A percentile compares a stretch with the other conserved stretches of the same genome.
These are phyloP conservation scores for Aspergillus latus DNA, from an alignment of 2,329 filamentous ascomycete genomes.

Conservation along the genomic window DNA sequence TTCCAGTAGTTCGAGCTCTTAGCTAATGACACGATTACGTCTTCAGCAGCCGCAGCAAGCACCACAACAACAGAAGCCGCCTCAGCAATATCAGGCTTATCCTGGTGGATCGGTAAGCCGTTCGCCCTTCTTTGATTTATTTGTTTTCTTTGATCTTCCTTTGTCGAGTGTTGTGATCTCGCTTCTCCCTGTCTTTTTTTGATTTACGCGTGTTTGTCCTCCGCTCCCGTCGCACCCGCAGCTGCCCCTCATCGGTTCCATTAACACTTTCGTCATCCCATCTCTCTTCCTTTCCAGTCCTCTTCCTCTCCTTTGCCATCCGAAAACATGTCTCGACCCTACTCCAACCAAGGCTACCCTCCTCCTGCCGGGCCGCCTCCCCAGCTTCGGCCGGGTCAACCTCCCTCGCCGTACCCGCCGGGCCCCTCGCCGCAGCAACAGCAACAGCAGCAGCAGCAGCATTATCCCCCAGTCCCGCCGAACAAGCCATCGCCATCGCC, in stretches of 20 bases:
- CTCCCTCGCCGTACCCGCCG: slow-evolving; percentile 39
- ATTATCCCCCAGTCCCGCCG: slow-evolving; percentile 35
- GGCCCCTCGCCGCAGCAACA: slow-evolving; percentile 27
- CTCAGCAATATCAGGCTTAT: slow-evolving; percentile 58
- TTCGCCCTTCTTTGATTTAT: slow-evolving; percentile 8
- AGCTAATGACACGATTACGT: slow-evolving; percentile 6
- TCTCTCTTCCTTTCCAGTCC: slow-evolving; percentile 10
- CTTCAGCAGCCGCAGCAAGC: slow-evolving; percentile 1
- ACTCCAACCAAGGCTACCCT: slow-evolving; percentile 37
- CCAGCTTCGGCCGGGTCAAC: slow-evolving; percentile 32
- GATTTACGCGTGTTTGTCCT: slow-evolving; percentile 8
- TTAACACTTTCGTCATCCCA: slow-evolving; percentile 11
- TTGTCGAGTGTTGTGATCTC: slow-evolving; percentile 6
- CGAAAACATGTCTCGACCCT: slow-evolving; percentile 38
- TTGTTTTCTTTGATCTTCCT: slow-evolving; percentile 14
- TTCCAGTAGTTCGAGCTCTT: not conserved
- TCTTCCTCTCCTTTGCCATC: slow-evolving; percentile 17
- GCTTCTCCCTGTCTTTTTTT: slow-evolving; percentile 4
- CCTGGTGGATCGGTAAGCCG: slow-evolving; percentile 41
- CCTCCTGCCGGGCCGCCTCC: slow-evolving; percentile 17
- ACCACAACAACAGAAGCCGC: slow-evolving; percentile 16
- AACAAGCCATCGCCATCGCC: slow-evolving; percentile 29
- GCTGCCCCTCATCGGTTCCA: slow-evolving; percentile 8
- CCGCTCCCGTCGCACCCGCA: slow-evolving; percentile 18
- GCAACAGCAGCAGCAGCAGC: slow-evolving; percentile 34